These are phyloP conservation scores for Globisporangium carolinianum DNA, from an alignment of 352 stramenopile species.

Conservation along the genomic window DNA sequence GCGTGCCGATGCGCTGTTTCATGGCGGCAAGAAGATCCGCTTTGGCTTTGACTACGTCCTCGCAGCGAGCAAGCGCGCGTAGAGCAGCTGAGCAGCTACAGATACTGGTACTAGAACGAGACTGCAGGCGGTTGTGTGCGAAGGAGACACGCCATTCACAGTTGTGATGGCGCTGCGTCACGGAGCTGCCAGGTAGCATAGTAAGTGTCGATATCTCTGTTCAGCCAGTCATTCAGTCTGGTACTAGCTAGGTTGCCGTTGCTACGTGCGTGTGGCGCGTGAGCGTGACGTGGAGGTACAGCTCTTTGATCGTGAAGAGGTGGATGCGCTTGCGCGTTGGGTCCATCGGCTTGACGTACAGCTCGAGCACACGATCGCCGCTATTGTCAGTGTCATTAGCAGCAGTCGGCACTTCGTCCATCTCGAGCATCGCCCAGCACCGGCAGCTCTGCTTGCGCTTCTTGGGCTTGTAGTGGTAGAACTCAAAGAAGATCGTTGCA, in stretches of 20 bases:
- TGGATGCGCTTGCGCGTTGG: conserved; percentile 56
- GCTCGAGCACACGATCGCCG: conserved; percentile 34
- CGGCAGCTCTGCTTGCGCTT: conserved; percentile 74
- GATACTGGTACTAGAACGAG: neutral
- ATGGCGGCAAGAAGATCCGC: conserved; percentile 29
- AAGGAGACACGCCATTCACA: neutral
- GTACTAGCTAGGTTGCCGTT: neutral
- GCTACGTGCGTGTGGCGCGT: conserved; percentile 11
- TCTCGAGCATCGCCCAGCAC: conserved; percentile 64
- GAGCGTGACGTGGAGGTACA: conserved; percentile 55
- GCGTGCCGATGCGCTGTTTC: conserved; percentile 38
- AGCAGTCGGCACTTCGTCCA: conserved; percentile 43
- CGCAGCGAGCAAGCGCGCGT: conserved; percentile 23
- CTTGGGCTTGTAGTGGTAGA: conserved; percentile 73
- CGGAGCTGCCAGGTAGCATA: neutral
- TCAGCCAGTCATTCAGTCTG: too few relatives aligned
- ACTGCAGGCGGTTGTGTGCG: neutral
- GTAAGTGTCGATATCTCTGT: too few relatives aligned
- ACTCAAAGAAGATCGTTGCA: conserved; percentile 57
- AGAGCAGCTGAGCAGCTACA: neutral
- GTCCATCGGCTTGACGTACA: conserved; percentile 71
- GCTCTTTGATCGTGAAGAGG: conserved; percentile 67
- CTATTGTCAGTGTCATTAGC: conserved; percentile 1
- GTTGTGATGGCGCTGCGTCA: neutral
- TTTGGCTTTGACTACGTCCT: conserved; percentile 92